A percentile compares a stretch with the other conserved stretches of the same genome.
phyloP scores from a whole-genome alignment of 495 filamentous ascomycete genomes.

The Talaromyces nanjingensis region DNA sequence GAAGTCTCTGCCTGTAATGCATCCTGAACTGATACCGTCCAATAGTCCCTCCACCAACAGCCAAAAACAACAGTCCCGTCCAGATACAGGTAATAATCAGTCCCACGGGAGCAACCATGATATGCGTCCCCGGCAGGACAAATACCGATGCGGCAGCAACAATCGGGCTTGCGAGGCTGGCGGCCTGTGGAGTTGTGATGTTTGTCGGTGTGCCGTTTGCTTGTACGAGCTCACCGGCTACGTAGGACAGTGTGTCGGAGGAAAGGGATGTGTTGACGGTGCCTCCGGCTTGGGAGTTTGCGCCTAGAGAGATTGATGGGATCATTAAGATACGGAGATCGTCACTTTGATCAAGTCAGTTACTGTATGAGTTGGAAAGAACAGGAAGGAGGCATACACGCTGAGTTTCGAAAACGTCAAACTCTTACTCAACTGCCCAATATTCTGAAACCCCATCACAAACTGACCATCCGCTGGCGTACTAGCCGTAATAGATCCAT shows the following conservation, averaged over 20 bases:
- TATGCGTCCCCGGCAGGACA: conserved; percentile 57
- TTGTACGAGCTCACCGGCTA: conserved; percentile 58
- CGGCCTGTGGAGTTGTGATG: conserved; percentile 30
- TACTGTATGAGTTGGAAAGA: neutral
- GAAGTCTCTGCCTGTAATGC: conserved; percentile 48
- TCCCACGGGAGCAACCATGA: conserved; percentile 63
- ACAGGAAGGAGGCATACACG: conserved; percentile 15
- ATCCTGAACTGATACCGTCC: conserved; percentile 58
- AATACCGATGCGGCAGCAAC: conserved; percentile 37
- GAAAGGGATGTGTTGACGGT: conserved; percentile 53
- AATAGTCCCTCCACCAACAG: conserved; percentile 56
- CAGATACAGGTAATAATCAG: conserved; percentile 59
- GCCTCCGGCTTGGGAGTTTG: conserved; percentile 31
- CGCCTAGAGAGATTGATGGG: conserved; percentile 55
- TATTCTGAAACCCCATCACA: conserved; percentile 19
- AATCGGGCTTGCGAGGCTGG: conserved; percentile 20
- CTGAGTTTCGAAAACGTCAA: conserved; percentile 14
- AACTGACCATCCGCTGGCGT: neutral
- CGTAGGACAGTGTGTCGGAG: conserved; percentile 58
- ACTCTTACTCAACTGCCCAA: conserved; percentile 22
- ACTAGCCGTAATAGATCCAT: neutral
- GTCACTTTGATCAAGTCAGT: conserved; percentile 24
- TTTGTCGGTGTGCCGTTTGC: conserved; percentile 33
- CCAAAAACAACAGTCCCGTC: conserved; percentile 44
- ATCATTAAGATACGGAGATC: conserved; percentile 54